Conservation (phyloP, 2,329 filamentous ascomycete genomes). For the Dothidotthia symphoricarpi region DNA sequence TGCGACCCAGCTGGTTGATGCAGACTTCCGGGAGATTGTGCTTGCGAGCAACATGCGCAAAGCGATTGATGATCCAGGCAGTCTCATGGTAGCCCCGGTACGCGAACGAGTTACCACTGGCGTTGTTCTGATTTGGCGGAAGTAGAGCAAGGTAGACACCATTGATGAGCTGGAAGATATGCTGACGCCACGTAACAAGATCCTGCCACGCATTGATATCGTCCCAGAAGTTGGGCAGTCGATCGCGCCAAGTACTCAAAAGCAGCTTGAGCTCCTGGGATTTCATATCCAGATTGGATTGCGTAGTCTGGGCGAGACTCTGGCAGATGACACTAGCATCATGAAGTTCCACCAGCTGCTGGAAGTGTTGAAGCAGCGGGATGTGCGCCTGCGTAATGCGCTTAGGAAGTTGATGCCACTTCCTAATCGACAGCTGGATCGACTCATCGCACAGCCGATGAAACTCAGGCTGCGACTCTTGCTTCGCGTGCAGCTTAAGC, state of each 20-base stretch:
- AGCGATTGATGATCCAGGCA: constrained; percentile 99
- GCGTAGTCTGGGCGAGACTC: constrained; percentile 81
- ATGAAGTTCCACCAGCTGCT: constrained; percentile 94
- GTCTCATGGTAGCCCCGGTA: constrained; percentile 98
- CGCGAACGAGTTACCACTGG: constrained; percentile 87
- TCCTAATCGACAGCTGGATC: constrained; percentile 93
- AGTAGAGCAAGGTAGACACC: constrained; percentile 84
- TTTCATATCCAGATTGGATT: constrained; percentile 84
- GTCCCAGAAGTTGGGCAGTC: constrained; percentile 96
- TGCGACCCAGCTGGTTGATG: constrained; percentile 93
- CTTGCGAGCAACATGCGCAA: constrained; percentile 95
- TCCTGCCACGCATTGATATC: constrained; percentile 99
- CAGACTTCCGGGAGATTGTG: constrained; percentile 96
- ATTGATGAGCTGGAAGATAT: constrained; percentile 98
- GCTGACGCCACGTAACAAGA: constrained; percentile 97
- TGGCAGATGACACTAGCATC: constrained; percentile 96
- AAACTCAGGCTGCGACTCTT: constrained; percentile 77
- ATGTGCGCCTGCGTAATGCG: constrained; percentile 94
- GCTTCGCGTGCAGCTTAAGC: constrained; percentile 88
- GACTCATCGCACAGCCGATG: constrained; percentile 91
- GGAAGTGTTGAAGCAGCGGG: constrained; percentile 93
- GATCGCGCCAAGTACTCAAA: constrained; percentile 90
- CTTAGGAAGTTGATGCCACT: constrained; percentile 97
- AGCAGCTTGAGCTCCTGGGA: constrained; percentile 93
- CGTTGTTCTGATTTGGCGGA: constrained; percentile 70